Evolutionary conservation across 2,329 filamentous ascomycete species (phyloP).

Genomic region (Fusarium chlamydosporum): DNA sequence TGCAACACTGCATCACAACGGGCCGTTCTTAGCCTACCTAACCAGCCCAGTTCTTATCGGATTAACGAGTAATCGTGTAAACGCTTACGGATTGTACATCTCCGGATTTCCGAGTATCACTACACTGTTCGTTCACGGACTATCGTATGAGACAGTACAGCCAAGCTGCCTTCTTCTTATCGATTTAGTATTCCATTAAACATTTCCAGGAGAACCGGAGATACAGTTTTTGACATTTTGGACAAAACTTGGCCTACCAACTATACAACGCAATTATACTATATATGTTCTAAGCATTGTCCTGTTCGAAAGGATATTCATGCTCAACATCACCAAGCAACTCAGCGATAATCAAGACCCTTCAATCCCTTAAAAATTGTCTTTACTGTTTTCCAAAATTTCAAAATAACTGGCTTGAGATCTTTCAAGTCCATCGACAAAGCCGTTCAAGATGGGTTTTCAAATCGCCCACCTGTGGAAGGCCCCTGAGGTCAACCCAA

Average conservation of each 20-base stretch:
- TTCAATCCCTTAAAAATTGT: not conserved
- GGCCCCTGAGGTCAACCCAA: constrained; percentile 81
- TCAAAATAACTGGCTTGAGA: constrained; percentile 1
- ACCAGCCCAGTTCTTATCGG: constrained; percentile 45
- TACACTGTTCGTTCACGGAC: constrained; percentile 24
- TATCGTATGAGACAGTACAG: constrained; percentile 32
- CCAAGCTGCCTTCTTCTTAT: constrained; percentile 37
- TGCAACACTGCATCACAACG: constrained; percentile 28
- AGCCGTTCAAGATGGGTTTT: constrained; percentile 49
- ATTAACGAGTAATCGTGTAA: constrained; percentile 33
- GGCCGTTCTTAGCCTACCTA: constrained; percentile 38
- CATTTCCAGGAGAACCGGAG: constrained; percentile 48
- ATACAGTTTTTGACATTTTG: constrained; percentile 34
- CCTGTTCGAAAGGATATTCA: constrained; percentile 26
- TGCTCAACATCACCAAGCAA: constrained; percentile 37
- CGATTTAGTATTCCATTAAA: constrained; percentile 30
- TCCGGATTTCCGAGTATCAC: constrained; percentile 46
- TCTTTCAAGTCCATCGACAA: constrained; percentile 1
- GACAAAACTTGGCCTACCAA: constrained; percentile 10
- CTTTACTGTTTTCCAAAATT: not conserved
- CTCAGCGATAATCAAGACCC: constrained; percentile 15
- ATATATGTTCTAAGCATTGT: constrained; percentile 41
- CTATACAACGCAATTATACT: constrained; percentile 25
- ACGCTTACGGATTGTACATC: constrained; percentile 40
- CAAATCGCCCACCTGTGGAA: constrained; percentile 53